phyloP scores from a whole-genome alignment of 2,329 filamentous ascomycete genomes.

The Paecilomyces variotii region DNA sequence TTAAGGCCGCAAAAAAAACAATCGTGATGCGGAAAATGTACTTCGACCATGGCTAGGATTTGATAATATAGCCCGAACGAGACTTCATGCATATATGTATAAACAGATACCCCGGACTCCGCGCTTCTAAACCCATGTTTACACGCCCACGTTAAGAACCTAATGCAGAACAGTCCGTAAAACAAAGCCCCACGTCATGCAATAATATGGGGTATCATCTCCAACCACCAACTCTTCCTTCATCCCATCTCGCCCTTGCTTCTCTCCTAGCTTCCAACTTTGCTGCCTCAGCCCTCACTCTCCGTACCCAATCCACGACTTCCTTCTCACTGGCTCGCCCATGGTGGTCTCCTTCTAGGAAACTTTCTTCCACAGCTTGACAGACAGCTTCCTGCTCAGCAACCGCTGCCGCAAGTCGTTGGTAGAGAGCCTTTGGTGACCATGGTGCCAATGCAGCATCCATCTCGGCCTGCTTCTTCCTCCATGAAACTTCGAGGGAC shows the following conservation, averaged over 20 bases:
- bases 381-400: conserved; percentile 78
- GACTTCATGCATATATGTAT: not conserved
- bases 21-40: no score
- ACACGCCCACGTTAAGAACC: not conserved
- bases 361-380: conserved; percentile 82
- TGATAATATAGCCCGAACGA: not conserved
- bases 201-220: conserved; percentile 44
- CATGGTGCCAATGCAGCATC: conserved; percentile 78
- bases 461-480: conserved; percentile 79
- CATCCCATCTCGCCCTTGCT: conserved; percentile 89
- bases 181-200: not conserved
- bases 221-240: conserved; percentile 92
- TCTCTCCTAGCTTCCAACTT: conserved; percentile 74
- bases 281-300: conserved; percentile 72
- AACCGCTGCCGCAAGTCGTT: conserved; percentile 66
- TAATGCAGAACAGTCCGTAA: not conserved
- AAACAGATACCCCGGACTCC: not conserved
- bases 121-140: not conserved
- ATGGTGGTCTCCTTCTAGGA: conserved; percentile 57
- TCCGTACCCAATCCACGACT: conserved; percentile 72
- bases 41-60: not conserved
- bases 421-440: conserved; percentile 78
- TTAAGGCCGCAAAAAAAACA: no score
- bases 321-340: conserved; percentile 67
- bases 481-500: conserved; percentile 86